Conservation (phyloP, 2,329 filamentous ascomycete species). For the Trichoderma sp. region DNA sequence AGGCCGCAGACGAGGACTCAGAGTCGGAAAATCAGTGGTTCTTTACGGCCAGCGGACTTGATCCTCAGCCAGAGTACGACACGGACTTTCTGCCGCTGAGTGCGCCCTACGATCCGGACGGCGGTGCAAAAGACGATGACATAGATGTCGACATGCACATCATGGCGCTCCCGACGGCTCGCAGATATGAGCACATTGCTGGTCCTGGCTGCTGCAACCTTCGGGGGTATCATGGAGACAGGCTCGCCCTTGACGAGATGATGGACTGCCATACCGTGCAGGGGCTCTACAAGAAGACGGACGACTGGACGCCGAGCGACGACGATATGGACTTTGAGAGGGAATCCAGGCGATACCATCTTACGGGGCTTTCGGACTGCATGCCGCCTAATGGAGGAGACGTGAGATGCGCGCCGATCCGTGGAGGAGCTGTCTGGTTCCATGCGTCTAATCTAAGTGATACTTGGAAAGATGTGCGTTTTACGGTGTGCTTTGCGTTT, state of each 20-base stretch:
- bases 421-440: conserved; percentile 4
- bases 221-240: conserved; percentile 33
- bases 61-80: conserved; percentile 2
- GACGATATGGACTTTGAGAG: conserved; percentile 35
- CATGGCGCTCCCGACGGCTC: conserved; percentile 13
- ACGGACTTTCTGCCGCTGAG: conserved; percentile 19
- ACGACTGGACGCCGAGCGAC: conserved; percentile 26
- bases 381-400: conserved; percentile 27
- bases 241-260: conserved; percentile 35
- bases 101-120: conserved; percentile 21
- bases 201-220: conserved; percentile 30
- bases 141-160: not conserved
- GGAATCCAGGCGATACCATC: conserved; percentile 18
- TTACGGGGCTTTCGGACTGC: conserved; percentile 32
- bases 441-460: not conserved
- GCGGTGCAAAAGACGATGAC: conserved; percentile 16
- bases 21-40: not conserved
- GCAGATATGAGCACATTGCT: conserved; percentile 34
- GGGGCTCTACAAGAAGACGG: conserved; percentile 34
- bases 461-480: conserved; percentile 9
- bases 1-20: not conserved
- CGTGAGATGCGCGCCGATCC: conserved; percentile 14
- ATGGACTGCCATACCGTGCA: conserved; percentile 35
- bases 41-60: conserved; percentile 4
- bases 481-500: not conserved